These are phyloP conservation scores for Stagonosporopsis cucurbitacearum DNA, from an alignment of 2,329 filamentous ascomycete species.

Conservation along the genomic window DNA sequence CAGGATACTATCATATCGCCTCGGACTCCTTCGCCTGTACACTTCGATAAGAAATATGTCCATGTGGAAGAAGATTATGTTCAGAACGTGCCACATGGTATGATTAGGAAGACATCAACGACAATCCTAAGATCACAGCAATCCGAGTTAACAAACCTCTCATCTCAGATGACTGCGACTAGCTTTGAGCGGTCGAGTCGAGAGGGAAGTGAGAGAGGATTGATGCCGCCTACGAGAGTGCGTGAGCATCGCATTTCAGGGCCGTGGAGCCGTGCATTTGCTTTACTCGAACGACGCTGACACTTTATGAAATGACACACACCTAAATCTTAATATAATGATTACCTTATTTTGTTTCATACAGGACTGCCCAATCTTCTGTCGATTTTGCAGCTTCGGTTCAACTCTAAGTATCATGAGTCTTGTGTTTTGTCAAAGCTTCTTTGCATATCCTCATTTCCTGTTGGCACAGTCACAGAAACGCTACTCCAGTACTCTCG, in stretches of 20 bases:
- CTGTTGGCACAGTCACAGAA: too few species aligned
- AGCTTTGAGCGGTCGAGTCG: conserved; percentile 6
- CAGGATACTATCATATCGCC: background rate
- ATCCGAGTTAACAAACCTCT: background rate
- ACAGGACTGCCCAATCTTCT: too few species aligned
- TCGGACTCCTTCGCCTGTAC: background rate
- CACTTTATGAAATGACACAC: background rate
- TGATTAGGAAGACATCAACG: conserved; percentile 1
- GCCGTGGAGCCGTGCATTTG: conserved; percentile 21
- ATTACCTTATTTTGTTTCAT: background rate
- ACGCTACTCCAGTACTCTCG: too few species aligned
- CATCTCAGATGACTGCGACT: conserved; percentile 6
- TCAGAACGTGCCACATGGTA: background rate
- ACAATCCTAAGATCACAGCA: background rate
- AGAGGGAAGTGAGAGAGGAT: conserved; percentile 9
- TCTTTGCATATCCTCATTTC: too few species aligned
- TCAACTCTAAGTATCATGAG: too few species aligned
- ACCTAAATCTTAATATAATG: background rate
- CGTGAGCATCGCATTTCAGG: conserved; percentile 17
- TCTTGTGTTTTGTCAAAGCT: too few species aligned
- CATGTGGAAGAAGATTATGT: background rate
- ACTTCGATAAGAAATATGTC: background rate
- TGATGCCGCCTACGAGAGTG: conserved; percentile 10
- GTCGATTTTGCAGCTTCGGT: too few species aligned
- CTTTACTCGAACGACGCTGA: conserved; percentile 14